These are phyloP conservation scores for Leccinum aurantiacum DNA, from an alignment of 768 basidiomycete genomes.

Conservation along the genomic window DNA sequence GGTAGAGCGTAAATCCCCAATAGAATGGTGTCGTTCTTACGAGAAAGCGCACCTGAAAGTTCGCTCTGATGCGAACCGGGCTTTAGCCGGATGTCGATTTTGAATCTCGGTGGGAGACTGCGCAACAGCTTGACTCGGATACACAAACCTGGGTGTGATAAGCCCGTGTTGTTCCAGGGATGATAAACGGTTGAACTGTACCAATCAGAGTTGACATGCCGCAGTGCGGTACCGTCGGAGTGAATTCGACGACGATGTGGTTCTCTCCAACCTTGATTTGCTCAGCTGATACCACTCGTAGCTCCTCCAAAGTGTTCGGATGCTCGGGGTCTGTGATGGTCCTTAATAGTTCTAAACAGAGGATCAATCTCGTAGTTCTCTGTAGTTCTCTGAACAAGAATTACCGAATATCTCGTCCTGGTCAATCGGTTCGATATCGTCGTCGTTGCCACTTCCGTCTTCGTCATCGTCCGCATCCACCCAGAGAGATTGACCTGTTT, in stretches of 20 bases:
- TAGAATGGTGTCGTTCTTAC: background rate
- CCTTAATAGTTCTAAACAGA: conserved; percentile 74
- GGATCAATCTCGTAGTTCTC: conserved; percentile 1
- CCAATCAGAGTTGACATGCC: conserved; percentile 97
- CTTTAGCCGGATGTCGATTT: conserved; percentile 90
- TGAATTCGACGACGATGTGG: conserved; percentile 84
- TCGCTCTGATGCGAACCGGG: conserved; percentile 97
- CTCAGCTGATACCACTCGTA: conserved; percentile 89
- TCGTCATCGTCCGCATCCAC: conserved; percentile 44
- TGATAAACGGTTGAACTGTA: conserved; percentile 25
- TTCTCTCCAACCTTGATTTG: conserved; percentile 72
- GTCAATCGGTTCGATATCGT: conserved; percentile 72
- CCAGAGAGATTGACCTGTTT: conserved; percentile 59
- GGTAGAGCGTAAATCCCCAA: background rate
- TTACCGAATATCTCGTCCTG: conserved; percentile 90
- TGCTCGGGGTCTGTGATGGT: conserved; percentile 96
- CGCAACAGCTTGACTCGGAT: conserved; percentile 89
- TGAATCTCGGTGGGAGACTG: conserved; percentile 88
- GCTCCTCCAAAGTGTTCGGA: conserved; percentile 89
- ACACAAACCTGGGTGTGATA: conserved; percentile 62
- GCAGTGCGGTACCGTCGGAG: conserved; percentile 96
- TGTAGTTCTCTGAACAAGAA: conserved; percentile 5
- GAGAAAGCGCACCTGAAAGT: conserved; percentile 60
- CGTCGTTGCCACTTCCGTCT: conserved; percentile 35
- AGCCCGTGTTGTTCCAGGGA: background rate